A percentile compares a stretch with the other conserved stretches of the same genome.
Conservation (phyloP, 495 filamentous ascomycete species). For the Usnea hakonensis region DNA sequence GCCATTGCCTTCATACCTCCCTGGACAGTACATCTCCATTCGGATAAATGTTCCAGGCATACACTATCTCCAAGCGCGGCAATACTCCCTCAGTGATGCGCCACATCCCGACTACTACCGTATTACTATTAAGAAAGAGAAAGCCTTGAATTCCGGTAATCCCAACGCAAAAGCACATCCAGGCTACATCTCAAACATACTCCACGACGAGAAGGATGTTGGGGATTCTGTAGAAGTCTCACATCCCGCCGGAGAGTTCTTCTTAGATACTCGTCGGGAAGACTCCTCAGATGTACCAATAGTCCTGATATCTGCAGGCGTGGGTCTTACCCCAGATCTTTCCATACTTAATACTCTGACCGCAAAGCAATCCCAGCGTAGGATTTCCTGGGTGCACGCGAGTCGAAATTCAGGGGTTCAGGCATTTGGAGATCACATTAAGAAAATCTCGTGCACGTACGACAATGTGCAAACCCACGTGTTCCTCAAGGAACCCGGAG, state of each 20-base stretch:
- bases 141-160: slow-evolving; percentile 39
- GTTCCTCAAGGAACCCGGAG: slow-evolving; percentile 29
- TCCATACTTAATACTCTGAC: slow-evolving; percentile 57
- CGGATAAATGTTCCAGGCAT: slow-evolving; percentile 50
- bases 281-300: slow-evolving; percentile 35
- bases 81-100: slow-evolving; percentile 64
- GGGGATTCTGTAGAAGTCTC: slow-evolving; percentile 56
- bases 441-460: slow-evolving; percentile 34
- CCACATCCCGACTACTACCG: slow-evolving; percentile 54
- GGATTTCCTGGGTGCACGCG: slow-evolving; percentile 56
- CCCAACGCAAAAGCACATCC: slow-evolving; percentile 41
- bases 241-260: slow-evolving; percentile 66
- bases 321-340: slow-evolving; percentile 60
- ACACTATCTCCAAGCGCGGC: slow-evolving; percentile 53
- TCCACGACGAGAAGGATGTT: slow-evolving; percentile 52
- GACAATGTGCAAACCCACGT: slow-evolving; percentile 35
- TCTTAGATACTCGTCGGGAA: slow-evolving; percentile 42
- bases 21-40: slow-evolving; percentile 65
- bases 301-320: slow-evolving; percentile 63
- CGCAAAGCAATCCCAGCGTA: slow-evolving; percentile 35
- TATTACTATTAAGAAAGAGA: slow-evolving; percentile 63
- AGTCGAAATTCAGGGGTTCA: slow-evolving; percentile 40
- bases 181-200: slow-evolving; percentile 62
- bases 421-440: slow-evolving; percentile 48
- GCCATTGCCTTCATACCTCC: slow-evolving; percentile 51